Conservation (phyloP, 768 basidiomycete species). For the Paxillus involutus region DNA sequence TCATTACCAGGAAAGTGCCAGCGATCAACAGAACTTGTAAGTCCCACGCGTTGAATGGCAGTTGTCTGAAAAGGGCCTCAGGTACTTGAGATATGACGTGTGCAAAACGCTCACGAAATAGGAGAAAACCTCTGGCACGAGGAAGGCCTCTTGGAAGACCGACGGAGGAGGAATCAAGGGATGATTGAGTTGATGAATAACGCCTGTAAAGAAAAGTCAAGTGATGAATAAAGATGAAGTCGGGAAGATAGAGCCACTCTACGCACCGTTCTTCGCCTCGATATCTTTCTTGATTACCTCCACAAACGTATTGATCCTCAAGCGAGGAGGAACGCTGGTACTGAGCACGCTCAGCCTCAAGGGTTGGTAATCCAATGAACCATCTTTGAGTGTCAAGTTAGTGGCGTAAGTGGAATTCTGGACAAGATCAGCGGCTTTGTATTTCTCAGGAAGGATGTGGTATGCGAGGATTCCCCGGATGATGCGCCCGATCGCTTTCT, state of each 20-base stretch:
- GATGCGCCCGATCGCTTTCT: conserved; percentile 56
- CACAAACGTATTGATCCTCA: conserved; percentile 50
- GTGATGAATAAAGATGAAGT: background rate
- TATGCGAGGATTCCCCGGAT: conserved; percentile 55
- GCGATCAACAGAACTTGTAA: conserved; percentile 46
- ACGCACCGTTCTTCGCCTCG: conserved; percentile 51
- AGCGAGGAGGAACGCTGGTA: conserved; percentile 31
- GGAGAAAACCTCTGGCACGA: conserved; percentile 44
- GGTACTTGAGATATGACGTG: background rate
- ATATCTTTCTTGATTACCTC: conserved; percentile 42
- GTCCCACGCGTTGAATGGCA: conserved; percentile 50
- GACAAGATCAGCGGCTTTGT: conserved; percentile 39
- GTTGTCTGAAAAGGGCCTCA: conserved; percentile 42
- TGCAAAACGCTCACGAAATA: conserved; percentile 39
- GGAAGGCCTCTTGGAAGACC: conserved; percentile 47
- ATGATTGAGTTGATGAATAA: conserved; percentile 53
- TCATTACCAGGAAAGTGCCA: conserved; percentile 40
- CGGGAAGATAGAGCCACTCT: background rate
- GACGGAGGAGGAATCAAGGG: conserved; percentile 58
- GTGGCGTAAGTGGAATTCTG: conserved; percentile 57
- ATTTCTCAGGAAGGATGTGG: conserved; percentile 49
- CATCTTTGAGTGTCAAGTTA: conserved; percentile 40
- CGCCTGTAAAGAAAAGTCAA: conserved; percentile 27
- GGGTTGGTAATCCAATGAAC: conserved; percentile 43
- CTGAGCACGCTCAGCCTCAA: conserved; percentile 43